These are phyloP conservation scores for Xerocomellus dryophilus DNA, from an alignment of 768 basidiomycete species.

Conservation along the genomic window DNA sequence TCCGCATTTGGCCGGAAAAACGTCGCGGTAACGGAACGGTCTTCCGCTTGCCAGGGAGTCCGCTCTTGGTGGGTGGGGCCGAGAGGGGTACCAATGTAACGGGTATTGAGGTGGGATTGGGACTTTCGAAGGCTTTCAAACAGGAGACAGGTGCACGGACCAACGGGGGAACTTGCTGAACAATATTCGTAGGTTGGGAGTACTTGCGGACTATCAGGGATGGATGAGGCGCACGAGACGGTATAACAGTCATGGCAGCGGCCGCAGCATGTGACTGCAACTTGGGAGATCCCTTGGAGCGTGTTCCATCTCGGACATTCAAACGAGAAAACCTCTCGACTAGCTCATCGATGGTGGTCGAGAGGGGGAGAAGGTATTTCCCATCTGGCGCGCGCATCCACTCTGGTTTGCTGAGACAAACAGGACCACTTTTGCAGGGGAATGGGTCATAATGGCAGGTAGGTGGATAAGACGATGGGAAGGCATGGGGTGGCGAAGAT, in stretches of 20 bases:
- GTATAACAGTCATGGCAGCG: constrained; percentile 16
- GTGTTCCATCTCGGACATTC: constrained; percentile 13
- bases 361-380: neutral
- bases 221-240: constrained; percentile 17
- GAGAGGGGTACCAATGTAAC: constrained; percentile 11
- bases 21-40: constrained; percentile 6
- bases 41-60: neutral
- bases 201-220: constrained; percentile 1
- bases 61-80: neutral
- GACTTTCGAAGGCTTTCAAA: constrained; percentile 2
- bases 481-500: constrained; percentile 13
- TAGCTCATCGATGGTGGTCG: constrained; percentile 3
- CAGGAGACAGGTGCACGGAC: neutral
- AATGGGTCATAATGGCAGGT: constrained; percentile 19
- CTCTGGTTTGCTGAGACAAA: neutral
- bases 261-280: constrained; percentile 12
- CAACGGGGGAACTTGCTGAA: too few species aligned
- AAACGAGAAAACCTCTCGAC: constrained; percentile 15
- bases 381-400: neutral
- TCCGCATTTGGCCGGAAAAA: neutral
- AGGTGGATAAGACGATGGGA: constrained; percentile 16
- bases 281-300: neutral
- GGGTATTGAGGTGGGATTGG: neutral
- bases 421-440: constrained; percentile 8
- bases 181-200: neutral